Base-by-base conservation (phyloP, 805 yeast genomes). In the Candida anglica region DNA sequence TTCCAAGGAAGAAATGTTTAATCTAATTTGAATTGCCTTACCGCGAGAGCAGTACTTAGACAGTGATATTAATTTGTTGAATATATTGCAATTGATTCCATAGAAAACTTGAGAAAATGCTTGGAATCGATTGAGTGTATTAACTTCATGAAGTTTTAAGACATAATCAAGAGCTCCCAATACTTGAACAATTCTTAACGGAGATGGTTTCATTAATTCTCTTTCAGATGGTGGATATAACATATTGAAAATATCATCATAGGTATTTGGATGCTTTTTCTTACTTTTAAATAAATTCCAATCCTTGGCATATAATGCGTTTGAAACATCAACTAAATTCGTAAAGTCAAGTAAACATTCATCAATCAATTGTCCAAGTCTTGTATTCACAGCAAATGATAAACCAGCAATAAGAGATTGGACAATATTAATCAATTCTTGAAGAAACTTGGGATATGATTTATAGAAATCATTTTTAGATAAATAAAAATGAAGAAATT, bases 161-260 rank as follows among this genome's bases (percentile, higher is more conserved):
- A 93, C 91, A 48, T 89, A 87, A 28, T 87, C 71, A 34, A 94
- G 68, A 0, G 98, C 96, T 19, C 95, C 94, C 39, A 93, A 69
- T 1, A 89, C 82, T 47, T 93, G 95, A 17, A 89, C 78, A 34
- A 89, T 72, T 45, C 78, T 80, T 34, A 89, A 66, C 0, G 98
- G 98, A 0, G 97, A 86, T 3, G 96, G 96, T 52, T 78, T 79
- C 71, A 84, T 79, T 50, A 86, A 82, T 38, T 85, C 83, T 30
- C 75, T 69, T 15, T 85, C 75, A 0, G 91, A 67, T 2, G 98
- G 98, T 4, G 98, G 98, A 42, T 81, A 81, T 36, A 87, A 63
- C 75, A 80, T 83, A 35, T 77, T 73, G 28, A 81, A 63, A 21
- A 88, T 81, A 43, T 85, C 91, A 34, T 83, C 87, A 51, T 81